Evolutionary conservation across 148 eudicot genomes (phyloP).

Genomic region (Nyssa sinensis): DNA sequence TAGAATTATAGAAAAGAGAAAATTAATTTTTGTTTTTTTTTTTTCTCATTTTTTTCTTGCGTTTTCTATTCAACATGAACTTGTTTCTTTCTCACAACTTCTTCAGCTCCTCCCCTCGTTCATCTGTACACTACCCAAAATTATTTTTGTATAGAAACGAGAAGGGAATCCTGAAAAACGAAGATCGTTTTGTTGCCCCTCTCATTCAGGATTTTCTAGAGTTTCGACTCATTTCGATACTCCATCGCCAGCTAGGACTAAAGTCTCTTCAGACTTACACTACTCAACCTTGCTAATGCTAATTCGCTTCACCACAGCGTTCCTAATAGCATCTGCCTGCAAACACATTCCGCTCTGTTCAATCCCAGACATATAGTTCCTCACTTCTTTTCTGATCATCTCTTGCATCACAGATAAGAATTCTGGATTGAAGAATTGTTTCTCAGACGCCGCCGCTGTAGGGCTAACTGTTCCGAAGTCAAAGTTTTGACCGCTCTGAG

Average conservation of each 20-base stretch:
- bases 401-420: slow-evolving; percentile 53
- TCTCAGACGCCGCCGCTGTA: slow-evolving; percentile 18
- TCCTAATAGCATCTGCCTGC: slow-evolving; percentile 40
- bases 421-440: slow-evolving; percentile 45
- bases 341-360: slow-evolving; percentile 32
- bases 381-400: slow-evolving; percentile 57
- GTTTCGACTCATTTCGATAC: neutral
- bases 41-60: neutral
- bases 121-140: slow-evolving; percentile 19
- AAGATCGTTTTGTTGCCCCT: neutral
- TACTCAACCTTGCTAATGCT: slow-evolving; percentile 47
- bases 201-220: neutral
- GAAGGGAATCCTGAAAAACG: neutral
- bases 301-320: slow-evolving; percentile 38
- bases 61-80: neutral
- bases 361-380: slow-evolving; percentile 47
- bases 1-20: too few species aligned
- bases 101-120: slow-evolving; percentile 7
- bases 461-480: too few species aligned
- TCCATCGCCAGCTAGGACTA: neutral
- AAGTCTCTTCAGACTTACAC: slow-evolving; percentile 1
- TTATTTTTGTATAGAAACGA: slow-evolving; percentile 2
- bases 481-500: neutral
- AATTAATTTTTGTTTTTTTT: neutral
- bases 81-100: slow-evolving; percentile 4